These are phyloP conservation scores for Solanum piurae DNA, from an alignment of 257 asterid genomes.

Conservation along the genomic window DNA sequence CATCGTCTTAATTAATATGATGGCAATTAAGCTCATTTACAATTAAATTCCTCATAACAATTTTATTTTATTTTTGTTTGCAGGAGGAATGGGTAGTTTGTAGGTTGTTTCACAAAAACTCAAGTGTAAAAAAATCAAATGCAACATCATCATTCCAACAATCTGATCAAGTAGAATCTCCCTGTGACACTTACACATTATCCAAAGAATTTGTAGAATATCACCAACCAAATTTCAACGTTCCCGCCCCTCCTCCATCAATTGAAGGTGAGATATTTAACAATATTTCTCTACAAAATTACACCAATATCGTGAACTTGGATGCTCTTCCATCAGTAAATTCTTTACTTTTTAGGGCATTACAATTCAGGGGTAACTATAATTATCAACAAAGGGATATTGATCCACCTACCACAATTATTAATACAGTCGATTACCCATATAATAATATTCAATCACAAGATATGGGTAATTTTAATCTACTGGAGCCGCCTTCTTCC, in stretches of 20 bases:
- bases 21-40: too few relatives aligned
- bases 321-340: conserved; percentile 30
- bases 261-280: neutral
- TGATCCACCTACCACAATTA: neutral
- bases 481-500: conserved; percentile 10
- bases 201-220: neutral
- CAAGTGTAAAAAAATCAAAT: conserved; percentile 24
- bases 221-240: conserved; percentile 6
- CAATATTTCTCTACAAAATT: conserved; percentile 13
- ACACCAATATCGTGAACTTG: conserved; percentile 20
- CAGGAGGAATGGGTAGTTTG: conserved; percentile 72
- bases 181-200: conserved; percentile 16
- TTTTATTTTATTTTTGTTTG: neutral
- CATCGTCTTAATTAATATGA: too few relatives aligned
- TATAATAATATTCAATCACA: neutral
- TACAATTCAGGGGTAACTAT: conserved; percentile 29
- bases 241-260: neutral
- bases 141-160: conserved; percentile 21
- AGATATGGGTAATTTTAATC: conserved; percentile 5
- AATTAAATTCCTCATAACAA: too few relatives aligned
- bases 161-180: conserved; percentile 29
- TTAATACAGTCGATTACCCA: conserved; percentile 1
- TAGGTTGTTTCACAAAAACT: conserved; percentile 44
- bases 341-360: conserved; percentile 42
- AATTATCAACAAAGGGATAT: neutral